Percentiles rank a stretch among this genome's conserved stretches.
Conservation (phyloP, 441 rosid species). For the Jatropha multifida region DNA sequence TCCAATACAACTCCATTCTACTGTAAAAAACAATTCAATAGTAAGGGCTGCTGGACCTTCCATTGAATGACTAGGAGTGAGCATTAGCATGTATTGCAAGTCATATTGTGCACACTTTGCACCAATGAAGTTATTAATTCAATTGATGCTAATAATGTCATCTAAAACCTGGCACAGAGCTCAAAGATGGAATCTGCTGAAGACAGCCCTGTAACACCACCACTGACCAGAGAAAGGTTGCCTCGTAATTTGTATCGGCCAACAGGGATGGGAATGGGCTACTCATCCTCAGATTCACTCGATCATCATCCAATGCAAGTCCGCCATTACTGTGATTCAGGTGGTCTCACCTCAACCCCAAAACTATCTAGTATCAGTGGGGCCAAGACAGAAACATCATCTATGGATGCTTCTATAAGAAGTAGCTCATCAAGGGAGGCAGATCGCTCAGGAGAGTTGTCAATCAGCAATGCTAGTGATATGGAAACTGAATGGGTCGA, state of each 20-base stretch:
- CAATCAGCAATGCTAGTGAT: constrained; percentile 92
- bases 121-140: neutral
- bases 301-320: constrained; percentile 68
- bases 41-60: neutral
- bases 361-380: constrained; percentile 86
- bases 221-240: constrained; percentile 66
- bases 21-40: neutral
- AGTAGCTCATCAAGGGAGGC: constrained; percentile 97
- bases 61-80: neutral
- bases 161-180: constrained; percentile 41
- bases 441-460: constrained; percentile 84
- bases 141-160: constrained; percentile 12
- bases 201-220: constrained; percentile 88
- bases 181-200: constrained; percentile 74
- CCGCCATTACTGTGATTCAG: constrained; percentile 66
- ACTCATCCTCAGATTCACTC: constrained; percentile 90
- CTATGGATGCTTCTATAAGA: constrained; percentile 89
- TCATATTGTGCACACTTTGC: neutral
- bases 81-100: neutral
- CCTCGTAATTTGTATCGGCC: constrained; percentile 83
- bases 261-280: constrained; percentile 57
- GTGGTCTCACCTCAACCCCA: constrained; percentile 72
- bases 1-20: neutral
- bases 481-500: constrained; percentile 93
- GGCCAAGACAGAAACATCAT: constrained; percentile 86